phyloP scores from a whole-genome alignment of 331 rosid genomes.

The Spiraea crenata region DNA sequence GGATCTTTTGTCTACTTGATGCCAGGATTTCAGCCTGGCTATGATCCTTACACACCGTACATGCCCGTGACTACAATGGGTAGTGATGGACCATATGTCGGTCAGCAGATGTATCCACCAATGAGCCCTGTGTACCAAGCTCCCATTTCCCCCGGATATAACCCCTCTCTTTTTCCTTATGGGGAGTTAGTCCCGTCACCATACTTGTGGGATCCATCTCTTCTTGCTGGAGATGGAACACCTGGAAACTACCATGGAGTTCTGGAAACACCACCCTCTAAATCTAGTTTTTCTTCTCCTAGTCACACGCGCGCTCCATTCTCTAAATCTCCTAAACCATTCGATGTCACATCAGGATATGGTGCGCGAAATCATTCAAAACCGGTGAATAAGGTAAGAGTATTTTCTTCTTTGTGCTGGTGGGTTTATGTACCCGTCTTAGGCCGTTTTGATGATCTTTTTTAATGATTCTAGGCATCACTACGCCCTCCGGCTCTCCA shows the following conservation, averaged over 20 bases:
- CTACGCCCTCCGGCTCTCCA: slow-evolving; percentile 37
- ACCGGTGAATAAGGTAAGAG: slow-evolving; percentile 53
- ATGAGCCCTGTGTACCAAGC: slow-evolving; percentile 49
- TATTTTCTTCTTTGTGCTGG: slow-evolving; percentile 4
- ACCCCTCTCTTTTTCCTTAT: slow-evolving; percentile 40
- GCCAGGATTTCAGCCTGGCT: slow-evolving; percentile 71
- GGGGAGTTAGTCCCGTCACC: slow-evolving; percentile 53
- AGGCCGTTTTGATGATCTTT: slow-evolving; percentile 21
- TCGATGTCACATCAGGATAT: slow-evolving; percentile 47
- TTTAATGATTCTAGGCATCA: slow-evolving; percentile 43
- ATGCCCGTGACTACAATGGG: slow-evolving; percentile 41
- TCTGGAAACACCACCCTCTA: slow-evolving; percentile 40
- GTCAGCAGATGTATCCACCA: slow-evolving; percentile 55
- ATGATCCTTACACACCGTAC: slow-evolving; percentile 44
- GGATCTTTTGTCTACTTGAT: slow-evolving; percentile 72
- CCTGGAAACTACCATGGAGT: slow-evolving; percentile 40
- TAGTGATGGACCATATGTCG: slow-evolving; percentile 61
- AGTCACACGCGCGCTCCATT: slow-evolving; percentile 29
- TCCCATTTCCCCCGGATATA: slow-evolving; percentile 53
- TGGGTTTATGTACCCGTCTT: slow-evolving; percentile 10
- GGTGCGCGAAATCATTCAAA: slow-evolving; percentile 42
- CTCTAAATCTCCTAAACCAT: slow-evolving; percentile 36
- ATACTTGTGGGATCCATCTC: slow-evolving; percentile 53
- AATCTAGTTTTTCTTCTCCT: slow-evolving; percentile 44
- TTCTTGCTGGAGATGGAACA: slow-evolving; percentile 42